Percentiles rank a stretch among this genome's conserved stretches.
Evolutionary conservation across 2,329 filamentous ascomycete species (phyloP).

Genomic region (Metarhizium album): DNA sequence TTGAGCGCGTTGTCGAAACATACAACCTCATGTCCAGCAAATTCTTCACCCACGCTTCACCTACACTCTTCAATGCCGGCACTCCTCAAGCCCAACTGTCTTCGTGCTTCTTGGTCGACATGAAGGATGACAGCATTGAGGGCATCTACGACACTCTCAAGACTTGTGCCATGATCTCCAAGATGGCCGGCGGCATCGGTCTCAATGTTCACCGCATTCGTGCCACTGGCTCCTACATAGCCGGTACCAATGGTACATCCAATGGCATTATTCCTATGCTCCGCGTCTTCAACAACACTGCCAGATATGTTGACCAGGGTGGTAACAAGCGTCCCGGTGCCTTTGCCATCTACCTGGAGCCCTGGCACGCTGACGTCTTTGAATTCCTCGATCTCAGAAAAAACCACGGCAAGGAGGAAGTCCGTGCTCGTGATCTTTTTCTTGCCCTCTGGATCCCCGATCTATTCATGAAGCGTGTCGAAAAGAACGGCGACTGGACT

Average conservation of each 20-base stretch:
- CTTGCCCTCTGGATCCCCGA: slow-evolving; percentile 97
- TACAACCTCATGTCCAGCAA: slow-evolving; percentile 99
- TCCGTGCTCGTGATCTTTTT: slow-evolving; percentile 94
- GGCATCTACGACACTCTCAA: slow-evolving; percentile 99
- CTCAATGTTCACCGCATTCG: slow-evolving; percentile 95
- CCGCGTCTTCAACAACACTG: slow-evolving; percentile 98
- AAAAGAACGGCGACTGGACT: slow-evolving; percentile 94
- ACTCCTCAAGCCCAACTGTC: slow-evolving; percentile 91
- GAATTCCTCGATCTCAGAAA: slow-evolving; percentile 96
- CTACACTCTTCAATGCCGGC: slow-evolving; percentile 95
- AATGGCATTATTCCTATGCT: slow-evolving; percentile 98
- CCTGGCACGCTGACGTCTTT: slow-evolving; percentile 97
- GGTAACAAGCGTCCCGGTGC: slow-evolving; percentile 98
- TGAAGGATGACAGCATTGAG: slow-evolving; percentile 99
- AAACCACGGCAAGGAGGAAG: slow-evolving; percentile 98
- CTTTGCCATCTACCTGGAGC: slow-evolving; percentile 97
- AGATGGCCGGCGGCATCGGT: slow-evolving; percentile 97
- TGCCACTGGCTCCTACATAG: slow-evolving; percentile 95
- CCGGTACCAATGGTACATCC: slow-evolving; percentile 93
- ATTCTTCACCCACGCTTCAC: slow-evolving; percentile 96
- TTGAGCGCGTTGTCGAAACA: slow-evolving; percentile 91
- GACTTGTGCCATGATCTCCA: slow-evolving; percentile 99
- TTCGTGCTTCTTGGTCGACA: slow-evolving; percentile 97
- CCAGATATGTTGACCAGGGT: slow-evolving; percentile 95
- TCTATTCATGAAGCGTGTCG: slow-evolving; percentile 99